phyloP scores from a whole-genome alignment of 164 flowering plant species.

The Protea cynaroides region DNA sequence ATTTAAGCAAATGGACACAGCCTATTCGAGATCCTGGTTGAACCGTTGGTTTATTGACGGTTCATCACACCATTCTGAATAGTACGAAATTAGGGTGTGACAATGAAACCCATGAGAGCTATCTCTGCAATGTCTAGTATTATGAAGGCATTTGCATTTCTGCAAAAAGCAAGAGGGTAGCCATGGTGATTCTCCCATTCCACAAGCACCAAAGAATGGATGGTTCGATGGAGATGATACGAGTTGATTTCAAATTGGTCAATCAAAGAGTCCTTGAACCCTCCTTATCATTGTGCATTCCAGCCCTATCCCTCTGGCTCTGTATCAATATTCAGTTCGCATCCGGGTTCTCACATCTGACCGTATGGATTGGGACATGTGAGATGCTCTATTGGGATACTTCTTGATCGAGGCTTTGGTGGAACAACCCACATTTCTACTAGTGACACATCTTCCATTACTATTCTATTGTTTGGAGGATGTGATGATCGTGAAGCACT shows the following conservation, averaged over 20 bases:
- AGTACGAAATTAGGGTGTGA: too few relatives aligned
- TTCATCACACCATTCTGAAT: too few relatives aligned
- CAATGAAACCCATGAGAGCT: slow-evolving; percentile 44
- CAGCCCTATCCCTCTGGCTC: too few relatives aligned
- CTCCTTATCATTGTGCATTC: too few relatives aligned
- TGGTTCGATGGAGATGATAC: slow-evolving; percentile 27
- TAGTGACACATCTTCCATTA: slow-evolving; percentile 15
- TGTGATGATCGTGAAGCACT: slow-evolving; percentile 42
- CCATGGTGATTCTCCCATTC: slow-evolving; percentile 40
- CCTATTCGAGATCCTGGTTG: too few relatives aligned
- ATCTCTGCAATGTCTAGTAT: slow-evolving; percentile 32
- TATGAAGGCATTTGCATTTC: slow-evolving; percentile 35
- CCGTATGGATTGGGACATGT: too few relatives aligned
- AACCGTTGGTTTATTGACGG: too few relatives aligned
- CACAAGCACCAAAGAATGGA: slow-evolving; percentile 35
- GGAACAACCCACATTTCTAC: slow-evolving; percentile 33
- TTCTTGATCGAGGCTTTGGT: slow-evolving; percentile 50
- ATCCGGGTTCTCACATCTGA: too few relatives aligned
- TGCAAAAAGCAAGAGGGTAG: slow-evolving; percentile 29
- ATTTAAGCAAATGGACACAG: too few relatives aligned
- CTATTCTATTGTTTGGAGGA: slow-evolving; percentile 36
- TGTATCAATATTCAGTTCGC: too few relatives aligned
- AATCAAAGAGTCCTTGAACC: slow-evolving; percentile 32
- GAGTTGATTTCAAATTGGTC: slow-evolving; percentile 21
- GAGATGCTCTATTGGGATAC: slow-evolving; percentile 39